Percentiles rank a stretch among this genome's conserved stretches.
These are phyloP conservation scores for Calonectria honghensis DNA, from an alignment of 2,329 filamentous ascomycete species.

Conservation along the genomic window DNA sequence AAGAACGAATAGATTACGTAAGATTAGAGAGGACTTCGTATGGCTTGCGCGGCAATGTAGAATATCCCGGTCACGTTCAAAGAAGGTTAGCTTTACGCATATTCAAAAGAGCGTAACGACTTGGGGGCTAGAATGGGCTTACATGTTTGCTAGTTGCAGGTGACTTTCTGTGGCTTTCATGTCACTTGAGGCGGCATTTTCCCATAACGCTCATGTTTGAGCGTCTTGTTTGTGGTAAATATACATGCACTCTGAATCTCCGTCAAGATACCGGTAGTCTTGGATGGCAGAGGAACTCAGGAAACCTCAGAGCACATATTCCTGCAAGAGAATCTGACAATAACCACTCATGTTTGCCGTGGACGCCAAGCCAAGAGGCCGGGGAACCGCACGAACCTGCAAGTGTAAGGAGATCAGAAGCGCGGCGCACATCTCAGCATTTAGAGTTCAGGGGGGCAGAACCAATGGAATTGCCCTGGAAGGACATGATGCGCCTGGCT, in stretches of 20 bases:
- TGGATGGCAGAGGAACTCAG: background rate
- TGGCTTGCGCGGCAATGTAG: background rate
- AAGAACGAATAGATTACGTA: background rate
- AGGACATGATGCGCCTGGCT: background rate
- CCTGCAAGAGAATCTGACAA: background rate
- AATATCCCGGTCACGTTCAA: background rate
- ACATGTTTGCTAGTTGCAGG: background rate
- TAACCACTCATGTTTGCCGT: background rate
- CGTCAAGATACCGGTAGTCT: background rate
- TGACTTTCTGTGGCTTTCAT: background rate
- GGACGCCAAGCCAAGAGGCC: background rate
- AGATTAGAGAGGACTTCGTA: background rate
- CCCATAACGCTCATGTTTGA: background rate
- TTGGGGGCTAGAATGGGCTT: background rate
- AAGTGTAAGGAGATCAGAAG: background rate
- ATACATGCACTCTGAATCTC: too few species aligned
- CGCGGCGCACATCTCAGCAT: background rate
- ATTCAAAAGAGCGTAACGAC: background rate
- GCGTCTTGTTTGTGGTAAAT: background rate
- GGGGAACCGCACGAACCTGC: background rate
- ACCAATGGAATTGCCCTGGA: background rate
- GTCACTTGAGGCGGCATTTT: background rate
- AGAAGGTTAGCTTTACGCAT: constrained; percentile 4
- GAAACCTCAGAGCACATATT: background rate
- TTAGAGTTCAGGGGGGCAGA: background rate